Percentiles rank a stretch among this genome's conserved stretches.
Evolutionary conservation across 495 filamentous ascomycete genomes (phyloP).

Genomic region (Lentithecium fluviatile): DNA sequence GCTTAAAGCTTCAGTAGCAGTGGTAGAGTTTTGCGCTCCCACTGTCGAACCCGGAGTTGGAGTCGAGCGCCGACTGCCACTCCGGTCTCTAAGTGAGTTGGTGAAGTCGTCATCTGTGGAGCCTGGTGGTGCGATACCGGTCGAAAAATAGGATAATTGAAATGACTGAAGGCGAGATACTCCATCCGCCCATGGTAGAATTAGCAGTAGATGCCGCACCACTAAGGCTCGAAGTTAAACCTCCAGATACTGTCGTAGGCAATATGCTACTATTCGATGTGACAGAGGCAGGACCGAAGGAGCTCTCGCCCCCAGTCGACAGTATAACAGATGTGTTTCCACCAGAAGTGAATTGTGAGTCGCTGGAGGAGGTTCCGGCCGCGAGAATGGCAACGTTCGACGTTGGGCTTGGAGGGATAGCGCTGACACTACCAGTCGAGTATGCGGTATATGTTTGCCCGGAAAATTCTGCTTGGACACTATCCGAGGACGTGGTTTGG

Average conservation of each 20-base stretch:
- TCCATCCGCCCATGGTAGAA: neutral
- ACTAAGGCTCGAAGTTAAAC: neutral
- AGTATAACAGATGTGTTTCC: neutral
- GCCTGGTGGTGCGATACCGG: neutral
- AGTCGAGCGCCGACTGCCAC: neutral
- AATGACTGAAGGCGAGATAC: neutral
- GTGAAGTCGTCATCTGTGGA: neutral
- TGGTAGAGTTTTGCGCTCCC: neutral
- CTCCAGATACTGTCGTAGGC: neutral
- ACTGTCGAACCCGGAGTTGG: no score
- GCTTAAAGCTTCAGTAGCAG: neutral
- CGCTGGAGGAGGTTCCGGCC: neutral
- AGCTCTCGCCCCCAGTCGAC: neutral
- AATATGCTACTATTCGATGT: neutral
- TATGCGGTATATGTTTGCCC: neutral
- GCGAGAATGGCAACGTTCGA: neutral
- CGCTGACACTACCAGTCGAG: neutral
- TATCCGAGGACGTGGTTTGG: neutral
- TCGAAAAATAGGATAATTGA: neutral
- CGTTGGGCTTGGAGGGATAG: neutral
- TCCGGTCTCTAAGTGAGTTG: neutral
- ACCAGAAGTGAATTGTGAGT: neutral
- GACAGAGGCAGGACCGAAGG: neutral
- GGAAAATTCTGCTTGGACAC: neutral
- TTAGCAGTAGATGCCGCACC: neutral